Evolutionary conservation across 176 grass and related monocot species (phyloP).

Genomic region (Puccinellia tenuiflora): DNA sequence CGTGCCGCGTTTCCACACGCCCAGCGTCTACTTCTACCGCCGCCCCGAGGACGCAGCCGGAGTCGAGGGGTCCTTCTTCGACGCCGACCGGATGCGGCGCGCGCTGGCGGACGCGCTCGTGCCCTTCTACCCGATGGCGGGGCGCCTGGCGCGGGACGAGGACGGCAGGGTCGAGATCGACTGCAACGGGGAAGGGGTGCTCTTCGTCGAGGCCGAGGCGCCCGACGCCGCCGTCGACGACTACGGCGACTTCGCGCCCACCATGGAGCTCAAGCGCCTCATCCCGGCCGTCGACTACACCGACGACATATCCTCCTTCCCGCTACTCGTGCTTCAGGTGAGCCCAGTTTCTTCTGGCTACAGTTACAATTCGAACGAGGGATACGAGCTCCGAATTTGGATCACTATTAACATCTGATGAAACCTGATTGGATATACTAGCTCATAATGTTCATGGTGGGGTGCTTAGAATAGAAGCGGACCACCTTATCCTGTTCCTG

Average conservation of each 20-base stretch:
- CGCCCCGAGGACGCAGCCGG: not conserved
- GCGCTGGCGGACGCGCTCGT: conserved; percentile 64
- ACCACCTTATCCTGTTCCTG: not conserved
- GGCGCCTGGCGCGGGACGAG: conserved; percentile 61
- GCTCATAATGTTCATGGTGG: not conserved
- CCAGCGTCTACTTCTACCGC: conserved; percentile 88
- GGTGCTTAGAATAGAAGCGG: not conserved
- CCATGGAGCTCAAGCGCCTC: conserved; percentile 73
- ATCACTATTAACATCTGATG: not conserved
- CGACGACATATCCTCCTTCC: conserved; percentile 72
- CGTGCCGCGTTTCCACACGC: conserved; percentile 81
- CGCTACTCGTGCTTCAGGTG: conserved; percentile 84
- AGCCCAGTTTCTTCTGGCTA: not conserved
- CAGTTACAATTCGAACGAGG: not conserved
- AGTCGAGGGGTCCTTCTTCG: conserved; percentile 36
- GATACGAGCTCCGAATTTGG: not conserved
- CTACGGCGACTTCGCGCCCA: conserved; percentile 85
- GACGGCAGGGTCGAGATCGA: conserved; percentile 81
- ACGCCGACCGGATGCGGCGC: conserved; percentile 41
- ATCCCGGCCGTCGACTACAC: conserved; percentile 72
- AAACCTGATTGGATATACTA: not conserved
- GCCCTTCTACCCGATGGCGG: conserved; percentile 83
- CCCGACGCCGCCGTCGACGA: conserved; percentile 41
- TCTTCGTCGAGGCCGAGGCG: conserved; percentile 80
- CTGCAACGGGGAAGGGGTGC: conserved; percentile 68